These are phyloP conservation scores for Leccinum brunneo-olivaceum DNA, from an alignment of 1,284 basidiomycete genomes.

Conservation along the genomic window DNA sequence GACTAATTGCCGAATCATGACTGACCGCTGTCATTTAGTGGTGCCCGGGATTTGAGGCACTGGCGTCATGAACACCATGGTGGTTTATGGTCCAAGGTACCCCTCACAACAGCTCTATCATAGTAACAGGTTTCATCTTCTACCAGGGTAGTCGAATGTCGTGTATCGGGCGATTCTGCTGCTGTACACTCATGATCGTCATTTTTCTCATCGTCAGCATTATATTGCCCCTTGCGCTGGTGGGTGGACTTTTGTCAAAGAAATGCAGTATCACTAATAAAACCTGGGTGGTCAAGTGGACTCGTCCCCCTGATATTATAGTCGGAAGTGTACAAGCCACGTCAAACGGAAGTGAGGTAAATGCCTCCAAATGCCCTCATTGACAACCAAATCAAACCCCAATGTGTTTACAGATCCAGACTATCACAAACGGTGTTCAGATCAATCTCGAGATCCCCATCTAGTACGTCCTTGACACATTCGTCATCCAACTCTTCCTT, in stretches of 20 bases:
- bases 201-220: conserved; percentile 65
- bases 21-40: conserved; percentile 23
- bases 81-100: conserved; percentile 58
- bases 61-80: conserved; percentile 56
- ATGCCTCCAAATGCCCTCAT: conserved; percentile 13
- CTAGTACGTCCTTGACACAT: conserved; percentile 39
- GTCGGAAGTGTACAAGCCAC: conserved; percentile 50
- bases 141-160: conserved; percentile 48
- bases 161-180: conserved; percentile 61
- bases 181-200: conserved; percentile 61
- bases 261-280: conserved; percentile 8
- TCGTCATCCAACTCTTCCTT: conserved; percentile 6
- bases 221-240: conserved; percentile 64
- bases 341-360: conserved; percentile 38
- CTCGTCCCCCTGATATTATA: conserved; percentile 69
- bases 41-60: conserved; percentile 35
- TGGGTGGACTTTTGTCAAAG: conserved; percentile 32
- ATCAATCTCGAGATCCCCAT: conserved; percentile 67
- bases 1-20: conserved; percentile 6
- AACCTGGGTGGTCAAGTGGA: conserved; percentile 48
- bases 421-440: conserved; percentile 41
- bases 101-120: conserved; percentile 4
- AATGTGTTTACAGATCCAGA: conserved; percentile 33
- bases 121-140: neutral
- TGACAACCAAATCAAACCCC: conserved; percentile 2